Percentiles rank a stretch among this genome's conserved stretches.
phyloP scores from a whole-genome alignment of 2,329 filamentous ascomycete genomes.

The Thermomyces lanuginosus region DNA sequence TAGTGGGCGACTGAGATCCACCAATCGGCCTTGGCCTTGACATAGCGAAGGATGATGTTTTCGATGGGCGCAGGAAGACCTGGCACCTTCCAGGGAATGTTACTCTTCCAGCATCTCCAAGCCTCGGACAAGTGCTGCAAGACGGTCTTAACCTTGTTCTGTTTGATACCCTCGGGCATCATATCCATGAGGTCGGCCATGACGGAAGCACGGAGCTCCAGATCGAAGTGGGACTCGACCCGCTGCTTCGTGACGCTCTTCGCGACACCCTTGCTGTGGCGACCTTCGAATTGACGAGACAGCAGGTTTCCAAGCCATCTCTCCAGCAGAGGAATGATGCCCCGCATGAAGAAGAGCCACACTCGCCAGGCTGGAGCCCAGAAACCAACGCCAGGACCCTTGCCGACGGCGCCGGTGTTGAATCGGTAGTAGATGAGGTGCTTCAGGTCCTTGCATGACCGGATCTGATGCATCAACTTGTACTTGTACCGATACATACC shows the following conservation, averaged over 20 bases:
- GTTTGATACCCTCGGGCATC: slow-evolving; percentile 99
- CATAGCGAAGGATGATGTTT: slow-evolving; percentile 95
- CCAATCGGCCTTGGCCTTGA: slow-evolving; percentile 99
- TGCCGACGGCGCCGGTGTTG: slow-evolving; percentile 90
- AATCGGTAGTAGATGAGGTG: slow-evolving; percentile 98
- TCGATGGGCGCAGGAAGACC: slow-evolving; percentile 92
- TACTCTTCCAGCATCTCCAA: slow-evolving; percentile 99
- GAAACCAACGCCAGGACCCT: slow-evolving; percentile 94
- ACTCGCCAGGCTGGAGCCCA: slow-evolving; percentile 98
- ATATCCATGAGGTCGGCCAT: slow-evolving; percentile 99
- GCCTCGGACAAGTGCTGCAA: slow-evolving; percentile 94
- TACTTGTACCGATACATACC: slow-evolving; percentile 99
- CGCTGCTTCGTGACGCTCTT: slow-evolving; percentile 99
- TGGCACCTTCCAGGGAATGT: slow-evolving; percentile 98
- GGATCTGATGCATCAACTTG: slow-evolving; percentile 99
- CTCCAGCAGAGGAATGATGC: slow-evolving; percentile 90
- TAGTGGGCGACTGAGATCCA: slow-evolving; percentile 99
- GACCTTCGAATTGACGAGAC: slow-evolving; percentile 92
- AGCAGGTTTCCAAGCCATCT: slow-evolving; percentile 94
- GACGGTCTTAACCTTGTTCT: slow-evolving; percentile 97
- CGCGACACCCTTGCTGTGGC: slow-evolving; percentile 95
- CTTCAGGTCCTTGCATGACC: slow-evolving; percentile 96
- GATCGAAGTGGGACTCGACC: slow-evolving; percentile 94
- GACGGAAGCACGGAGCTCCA: slow-evolving; percentile 90
- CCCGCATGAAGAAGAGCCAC: slow-evolving; percentile 98